These are phyloP conservation scores for Colletotrichum agaves DNA, from an alignment of 2,329 filamentous ascomycete species.

Conservation along the genomic window DNA sequence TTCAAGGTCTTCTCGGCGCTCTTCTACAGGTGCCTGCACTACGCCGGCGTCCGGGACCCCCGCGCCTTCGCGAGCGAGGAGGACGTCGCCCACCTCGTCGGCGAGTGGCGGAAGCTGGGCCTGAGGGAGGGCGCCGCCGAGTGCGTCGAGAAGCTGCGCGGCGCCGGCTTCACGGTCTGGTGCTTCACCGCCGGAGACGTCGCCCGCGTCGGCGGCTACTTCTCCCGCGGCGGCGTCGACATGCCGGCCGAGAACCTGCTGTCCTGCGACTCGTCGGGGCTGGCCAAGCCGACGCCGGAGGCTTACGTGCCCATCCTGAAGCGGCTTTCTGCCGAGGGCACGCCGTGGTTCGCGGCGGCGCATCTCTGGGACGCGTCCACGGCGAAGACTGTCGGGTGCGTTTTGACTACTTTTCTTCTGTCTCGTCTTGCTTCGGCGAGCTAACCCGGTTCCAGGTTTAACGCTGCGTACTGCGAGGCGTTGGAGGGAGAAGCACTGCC, in stretches of 20 bases:
- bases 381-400: conserved; percentile 57
- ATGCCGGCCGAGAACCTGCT: conserved; percentile 63
- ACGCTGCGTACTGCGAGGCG: conserved; percentile 61
- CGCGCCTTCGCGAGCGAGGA: conserved; percentile 53
- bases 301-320: conserved; percentile 58
- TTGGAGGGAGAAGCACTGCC: conserved; percentile 25
- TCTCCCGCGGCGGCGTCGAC: conserved; percentile 57
- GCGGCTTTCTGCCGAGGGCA: conserved; percentile 49
- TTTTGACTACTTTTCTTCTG: neutral
- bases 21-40: conserved; percentile 60
- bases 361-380: conserved; percentile 70
- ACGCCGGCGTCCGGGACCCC: conserved; percentile 56
- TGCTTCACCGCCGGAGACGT: conserved; percentile 63
- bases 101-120: conserved; percentile 50
- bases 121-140: conserved; percentile 53
- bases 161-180: conserved; percentile 63
- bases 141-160: conserved; percentile 54
- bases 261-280: conserved; percentile 58
- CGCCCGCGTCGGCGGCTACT: conserved; percentile 62
- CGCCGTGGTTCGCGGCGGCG: conserved; percentile 67
- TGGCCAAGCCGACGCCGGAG: conserved; percentile 61
- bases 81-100: conserved; percentile 53
- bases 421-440: neutral
- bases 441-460: conserved; percentile 47
- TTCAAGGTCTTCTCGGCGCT: conserved; percentile 53